Percentiles rank a stretch among this genome's conserved stretches.
phyloP scores from a whole-genome alignment of 805 yeast genomes.

The Candida oleophila region DNA sequence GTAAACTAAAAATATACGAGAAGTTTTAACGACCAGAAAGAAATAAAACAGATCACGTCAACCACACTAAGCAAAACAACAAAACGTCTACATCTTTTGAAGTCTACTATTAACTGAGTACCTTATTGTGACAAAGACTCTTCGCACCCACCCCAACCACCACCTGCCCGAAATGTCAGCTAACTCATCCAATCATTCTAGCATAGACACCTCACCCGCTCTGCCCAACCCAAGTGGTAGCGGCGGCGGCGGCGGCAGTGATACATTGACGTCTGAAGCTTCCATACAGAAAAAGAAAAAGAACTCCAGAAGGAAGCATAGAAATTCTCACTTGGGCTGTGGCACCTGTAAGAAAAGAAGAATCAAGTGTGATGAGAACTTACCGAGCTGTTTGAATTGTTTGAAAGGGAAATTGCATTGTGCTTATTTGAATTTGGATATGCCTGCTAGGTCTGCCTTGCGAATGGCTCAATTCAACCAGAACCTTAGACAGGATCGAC shows the following conservation, averaged over 20 bases:
- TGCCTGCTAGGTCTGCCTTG: conserved; percentile 48
- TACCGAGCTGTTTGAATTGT: conserved; percentile 50
- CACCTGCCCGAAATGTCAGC: no score
- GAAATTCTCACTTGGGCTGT: conserved; percentile 76
- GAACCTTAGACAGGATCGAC: conserved; percentile 24
- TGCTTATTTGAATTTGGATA: conserved; percentile 46
- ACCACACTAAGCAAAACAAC: background rate
- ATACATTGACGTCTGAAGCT: conserved; percentile 1
- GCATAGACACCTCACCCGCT: conserved; percentile 1
- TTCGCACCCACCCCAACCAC: background rate
- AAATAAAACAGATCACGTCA: background rate
- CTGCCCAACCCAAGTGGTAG: conserved; percentile 4
- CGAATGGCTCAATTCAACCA: conserved; percentile 50
- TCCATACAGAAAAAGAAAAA: conserved; percentile 24
- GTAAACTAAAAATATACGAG: background rate
- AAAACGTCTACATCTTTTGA: background rate
- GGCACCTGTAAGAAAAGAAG: conserved; percentile 55
- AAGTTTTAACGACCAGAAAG: background rate
- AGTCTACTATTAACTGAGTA: background rate
- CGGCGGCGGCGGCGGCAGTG: no score
- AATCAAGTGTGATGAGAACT: conserved; percentile 50
- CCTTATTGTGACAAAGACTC: background rate
- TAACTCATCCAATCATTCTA: conserved; percentile 1
- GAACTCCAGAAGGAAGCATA: conserved; percentile 56
- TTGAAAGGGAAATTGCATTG: conserved; percentile 45